phyloP scores from a whole-genome alignment of 2,329 filamentous ascomycete genomes.

The Penicillium sp. region DNA sequence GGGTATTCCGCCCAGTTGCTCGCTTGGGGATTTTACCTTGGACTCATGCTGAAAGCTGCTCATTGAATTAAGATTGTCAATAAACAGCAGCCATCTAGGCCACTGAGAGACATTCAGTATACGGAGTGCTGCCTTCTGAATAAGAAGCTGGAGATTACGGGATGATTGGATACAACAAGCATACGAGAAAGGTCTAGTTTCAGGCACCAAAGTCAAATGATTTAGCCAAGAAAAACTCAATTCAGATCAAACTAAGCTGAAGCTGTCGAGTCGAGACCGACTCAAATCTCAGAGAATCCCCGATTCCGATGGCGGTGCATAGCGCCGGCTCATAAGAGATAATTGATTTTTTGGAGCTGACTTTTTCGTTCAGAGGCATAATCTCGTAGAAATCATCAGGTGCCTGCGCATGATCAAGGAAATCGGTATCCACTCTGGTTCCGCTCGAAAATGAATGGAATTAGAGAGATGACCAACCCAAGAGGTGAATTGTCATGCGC shows the following conservation, averaged over 20 bases:
- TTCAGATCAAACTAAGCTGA: background rate
- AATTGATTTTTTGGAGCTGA: background rate
- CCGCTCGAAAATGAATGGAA: background rate
- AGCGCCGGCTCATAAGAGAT: background rate
- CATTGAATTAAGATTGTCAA: too few relatives aligned
- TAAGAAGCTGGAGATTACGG: too few relatives aligned
- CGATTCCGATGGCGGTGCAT: background rate
- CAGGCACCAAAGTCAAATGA: background rate
- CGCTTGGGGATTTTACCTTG: too few relatives aligned
- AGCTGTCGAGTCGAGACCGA: background rate
- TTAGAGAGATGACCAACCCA: background rate
- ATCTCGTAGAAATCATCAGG: slow-evolving; percentile 6
- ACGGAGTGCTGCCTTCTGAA: background rate
- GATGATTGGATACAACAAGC: background rate
- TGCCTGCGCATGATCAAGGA: background rate
- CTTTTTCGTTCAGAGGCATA: slow-evolving; percentile 1
- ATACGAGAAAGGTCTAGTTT: background rate
- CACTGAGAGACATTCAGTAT: background rate
- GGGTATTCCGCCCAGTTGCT: background rate
- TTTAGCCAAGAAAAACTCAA: background rate
- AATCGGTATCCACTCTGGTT: background rate
- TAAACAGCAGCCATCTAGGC: background rate
- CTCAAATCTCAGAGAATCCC: background rate
- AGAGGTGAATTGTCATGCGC: background rate
- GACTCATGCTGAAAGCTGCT: too few relatives aligned